phyloP scores from a whole-genome alignment of 352 stramenopile species.

The Plasmopara viticola region DNA sequence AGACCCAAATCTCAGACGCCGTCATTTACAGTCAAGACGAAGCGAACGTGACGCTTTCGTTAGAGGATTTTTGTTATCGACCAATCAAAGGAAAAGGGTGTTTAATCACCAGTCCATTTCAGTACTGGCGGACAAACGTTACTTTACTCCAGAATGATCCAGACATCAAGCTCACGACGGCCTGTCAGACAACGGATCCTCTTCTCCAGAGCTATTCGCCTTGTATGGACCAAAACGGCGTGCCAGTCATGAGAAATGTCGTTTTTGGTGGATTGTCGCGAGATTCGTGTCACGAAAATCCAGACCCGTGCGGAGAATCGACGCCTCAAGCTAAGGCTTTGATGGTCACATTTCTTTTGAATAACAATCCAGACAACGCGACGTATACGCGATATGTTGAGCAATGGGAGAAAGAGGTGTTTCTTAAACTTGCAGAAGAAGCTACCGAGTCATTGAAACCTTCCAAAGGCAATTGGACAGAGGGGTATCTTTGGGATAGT shows the following conservation, averaged over 20 bases:
- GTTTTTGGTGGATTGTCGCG: slow-evolving; percentile 74
- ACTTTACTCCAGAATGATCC: slow-evolving; percentile 56
- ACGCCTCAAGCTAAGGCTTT: slow-evolving; percentile 71
- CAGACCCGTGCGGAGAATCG: slow-evolving; percentile 76
- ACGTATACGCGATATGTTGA: slow-evolving; percentile 71
- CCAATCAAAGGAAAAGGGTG: slow-evolving; percentile 76
- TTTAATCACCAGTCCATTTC: slow-evolving; percentile 74
- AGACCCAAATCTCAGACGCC: slow-evolving; percentile 46
- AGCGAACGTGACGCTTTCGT: slow-evolving; percentile 27
- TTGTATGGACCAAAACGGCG: slow-evolving; percentile 87
- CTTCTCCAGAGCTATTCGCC: slow-evolving; percentile 44
- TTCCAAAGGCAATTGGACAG: slow-evolving; percentile 5
- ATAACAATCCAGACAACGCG: slow-evolving; percentile 64
- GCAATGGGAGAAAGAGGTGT: slow-evolving; percentile 78
- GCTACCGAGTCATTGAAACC: slow-evolving; percentile 22
- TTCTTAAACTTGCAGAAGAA: slow-evolving; percentile 36
- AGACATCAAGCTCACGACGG: slow-evolving; percentile 82
- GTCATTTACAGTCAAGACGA: slow-evolving; percentile 21
- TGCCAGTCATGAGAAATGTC: slow-evolving; percentile 84
- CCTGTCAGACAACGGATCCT: slow-evolving; percentile 74
- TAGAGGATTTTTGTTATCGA: slow-evolving; percentile 76
- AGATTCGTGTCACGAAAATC: slow-evolving; percentile 66
- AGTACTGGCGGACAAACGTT: slow-evolving; percentile 67
- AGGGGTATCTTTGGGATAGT: slow-evolving; percentile 22
- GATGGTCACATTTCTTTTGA: slow-evolving; percentile 85